Evolutionary conservation across 306 rosid genomes (phyloP).

Genomic region (Styphnolobium japonicum): DNA sequence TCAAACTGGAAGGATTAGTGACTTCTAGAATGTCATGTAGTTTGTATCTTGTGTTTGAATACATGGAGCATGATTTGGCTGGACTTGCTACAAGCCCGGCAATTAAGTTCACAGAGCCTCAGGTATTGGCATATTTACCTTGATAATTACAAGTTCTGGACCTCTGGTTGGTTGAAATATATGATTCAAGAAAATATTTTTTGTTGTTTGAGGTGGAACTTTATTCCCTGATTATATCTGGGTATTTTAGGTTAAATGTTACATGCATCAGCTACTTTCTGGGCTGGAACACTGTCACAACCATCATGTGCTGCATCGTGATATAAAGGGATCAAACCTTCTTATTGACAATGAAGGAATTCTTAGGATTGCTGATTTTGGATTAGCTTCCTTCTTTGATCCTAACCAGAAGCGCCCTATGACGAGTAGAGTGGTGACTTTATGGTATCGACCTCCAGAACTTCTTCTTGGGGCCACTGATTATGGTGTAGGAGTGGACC

Average conservation of each 20-base stretch:
- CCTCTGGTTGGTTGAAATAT: conserved; percentile 9
- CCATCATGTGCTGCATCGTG: conserved; percentile 74
- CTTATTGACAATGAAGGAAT: conserved; percentile 78
- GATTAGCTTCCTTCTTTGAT: conserved; percentile 80
- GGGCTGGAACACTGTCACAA: conserved; percentile 92
- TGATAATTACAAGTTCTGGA: not conserved
- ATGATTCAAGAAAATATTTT: not conserved
- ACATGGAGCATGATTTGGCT: conserved; percentile 94
- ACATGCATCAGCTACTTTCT: conserved; percentile 82
- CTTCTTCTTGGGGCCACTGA: conserved; percentile 93
- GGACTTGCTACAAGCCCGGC: conserved; percentile 85
- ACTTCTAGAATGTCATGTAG: conserved; percentile 91
- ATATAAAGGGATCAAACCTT: conserved; percentile 90
- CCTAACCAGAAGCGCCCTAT: conserved; percentile 86
- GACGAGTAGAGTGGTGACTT: conserved; percentile 93
- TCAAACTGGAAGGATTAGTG: conserved; percentile 85
- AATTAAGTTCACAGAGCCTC: conserved; percentile 78
- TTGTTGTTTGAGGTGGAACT: not conserved
- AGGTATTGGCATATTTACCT: conserved; percentile 44
- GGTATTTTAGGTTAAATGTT: conserved; percentile 72
- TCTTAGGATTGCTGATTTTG: conserved; percentile 91
- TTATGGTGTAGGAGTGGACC: conserved; percentile 82
- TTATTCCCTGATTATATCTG: conserved; percentile 28
- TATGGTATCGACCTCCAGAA: conserved; percentile 93
- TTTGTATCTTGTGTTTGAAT: conserved; percentile 78